These are phyloP conservation scores for Populus hybrid DNA, from an alignment of 441 rosid genomes.

Conservation along the genomic window DNA sequence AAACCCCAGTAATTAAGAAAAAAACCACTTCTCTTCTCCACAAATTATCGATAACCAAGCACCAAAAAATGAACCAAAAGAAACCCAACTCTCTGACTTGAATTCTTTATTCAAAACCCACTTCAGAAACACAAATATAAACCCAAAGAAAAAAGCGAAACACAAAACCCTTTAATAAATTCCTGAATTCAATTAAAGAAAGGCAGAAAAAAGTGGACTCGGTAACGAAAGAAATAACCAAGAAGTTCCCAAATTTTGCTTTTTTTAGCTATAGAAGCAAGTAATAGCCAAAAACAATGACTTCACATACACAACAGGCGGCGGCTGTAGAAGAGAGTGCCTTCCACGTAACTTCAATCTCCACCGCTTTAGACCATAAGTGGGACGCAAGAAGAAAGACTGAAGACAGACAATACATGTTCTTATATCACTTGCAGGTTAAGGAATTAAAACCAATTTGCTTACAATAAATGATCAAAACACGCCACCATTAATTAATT, in stretches of 20 bases:
- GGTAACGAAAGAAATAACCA: not conserved
- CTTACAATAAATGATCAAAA: not conserved
- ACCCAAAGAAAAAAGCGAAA: not conserved
- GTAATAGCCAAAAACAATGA: not conserved
- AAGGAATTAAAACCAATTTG: not conserved
- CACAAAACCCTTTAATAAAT: not conserved
- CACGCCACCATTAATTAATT: not conserved
- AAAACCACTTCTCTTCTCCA: not conserved
- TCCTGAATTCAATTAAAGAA: not conserved
- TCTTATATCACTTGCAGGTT: not conserved
- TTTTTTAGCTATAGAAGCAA: too few species aligned
- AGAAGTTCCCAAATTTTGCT: slow-evolving; percentile 3
- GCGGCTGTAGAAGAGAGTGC: not conserved
- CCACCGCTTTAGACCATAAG: slow-evolving; percentile 7
- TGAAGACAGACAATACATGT: not conserved
- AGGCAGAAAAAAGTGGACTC: not conserved
- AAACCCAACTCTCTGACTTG: not conserved
- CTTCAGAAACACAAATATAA: not conserved
- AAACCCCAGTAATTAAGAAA: not conserved
- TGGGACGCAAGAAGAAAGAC: not conserved
- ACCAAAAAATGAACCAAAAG: not conserved
- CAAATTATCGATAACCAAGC: not conserved
- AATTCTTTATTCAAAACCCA: slow-evolving; percentile 4
- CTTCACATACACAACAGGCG: not conserved
- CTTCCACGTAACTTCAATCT: slow-evolving; percentile 14